phyloP scores from a whole-genome alignment of 768 basidiomycete genomes.

The Hygrophorus pudorinus region DNA sequence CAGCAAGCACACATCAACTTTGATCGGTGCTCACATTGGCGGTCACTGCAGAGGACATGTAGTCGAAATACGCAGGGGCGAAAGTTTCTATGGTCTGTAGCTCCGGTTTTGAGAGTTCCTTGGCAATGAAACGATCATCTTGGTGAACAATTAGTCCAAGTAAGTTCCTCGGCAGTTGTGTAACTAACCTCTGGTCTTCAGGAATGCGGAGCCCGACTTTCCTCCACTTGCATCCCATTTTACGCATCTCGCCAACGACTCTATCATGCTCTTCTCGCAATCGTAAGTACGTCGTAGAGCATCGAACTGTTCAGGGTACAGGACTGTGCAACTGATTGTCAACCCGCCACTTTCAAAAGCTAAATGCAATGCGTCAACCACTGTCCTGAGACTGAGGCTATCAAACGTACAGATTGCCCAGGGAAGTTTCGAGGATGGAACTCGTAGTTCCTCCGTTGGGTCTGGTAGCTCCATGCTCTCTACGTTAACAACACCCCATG shows the following conservation, averaged over 20 bases:
- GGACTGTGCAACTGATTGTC: constrained; percentile 86
- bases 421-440: constrained; percentile 69
- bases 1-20: background rate
- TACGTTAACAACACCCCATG: constrained; percentile 88
- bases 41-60: constrained; percentile 90
- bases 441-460: constrained; percentile 66
- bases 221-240: constrained; percentile 96
- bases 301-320: constrained; percentile 97
- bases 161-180: background rate
- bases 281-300: constrained; percentile 86
- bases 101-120: constrained; percentile 86
- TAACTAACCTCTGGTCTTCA: constrained; percentile 80
- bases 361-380: constrained; percentile 18
- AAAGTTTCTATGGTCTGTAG: constrained; percentile 94
- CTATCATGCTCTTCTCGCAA: constrained; percentile 89
- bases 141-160: constrained; percentile 6
- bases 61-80: constrained; percentile 95
- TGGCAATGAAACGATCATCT: constrained; percentile 99
- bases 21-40: constrained; percentile 50
- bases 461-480: constrained; percentile 56
- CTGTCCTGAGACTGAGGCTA: constrained; percentile 1
- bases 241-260: constrained; percentile 86
- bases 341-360: constrained; percentile 87
- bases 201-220: constrained; percentile 92
- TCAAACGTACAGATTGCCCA: constrained; percentile 66